These are phyloP conservation scores for Zygosaccharomyces lentus DNA, from an alignment of 805 yeast species.

Conservation along the genomic window DNA sequence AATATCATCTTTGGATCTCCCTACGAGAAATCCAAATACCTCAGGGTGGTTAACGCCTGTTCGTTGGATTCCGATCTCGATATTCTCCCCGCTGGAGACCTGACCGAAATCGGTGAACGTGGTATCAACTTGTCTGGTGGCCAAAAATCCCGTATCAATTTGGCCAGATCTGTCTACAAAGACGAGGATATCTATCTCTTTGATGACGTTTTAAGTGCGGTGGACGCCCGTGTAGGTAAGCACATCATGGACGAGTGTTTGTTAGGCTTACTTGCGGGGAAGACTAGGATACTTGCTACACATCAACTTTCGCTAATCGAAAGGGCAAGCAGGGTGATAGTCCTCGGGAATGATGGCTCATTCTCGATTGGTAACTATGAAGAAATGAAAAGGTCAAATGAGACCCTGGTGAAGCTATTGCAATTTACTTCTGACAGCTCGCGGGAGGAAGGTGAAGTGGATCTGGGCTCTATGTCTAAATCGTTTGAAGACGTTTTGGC, in stretches of 20 bases:
- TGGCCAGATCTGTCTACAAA: conserved; percentile 77
- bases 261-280: conserved; percentile 48
- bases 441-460: conserved; percentile 15
- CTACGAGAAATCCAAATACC: conserved; percentile 48
- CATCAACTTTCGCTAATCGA: conserved; percentile 74
- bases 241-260: conserved; percentile 71
- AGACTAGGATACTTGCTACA: conserved; percentile 75
- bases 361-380: conserved; percentile 57
- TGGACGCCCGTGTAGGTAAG: conserved; percentile 81
- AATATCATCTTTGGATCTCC: conserved; percentile 67
- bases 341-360: conserved; percentile 59
- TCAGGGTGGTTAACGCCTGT: conserved; percentile 57
- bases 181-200: conserved; percentile 61
- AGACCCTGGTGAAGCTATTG: conserved; percentile 49
- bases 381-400: conserved; percentile 45
- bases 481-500: conserved; percentile 4
- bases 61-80: conserved; percentile 62
- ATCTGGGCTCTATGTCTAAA: too few species aligned
- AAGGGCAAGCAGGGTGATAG: conserved; percentile 65
- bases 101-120: conserved; percentile 78
- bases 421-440: conserved; percentile 40
- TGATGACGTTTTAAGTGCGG: conserved; percentile 82
- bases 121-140: conserved; percentile 89
- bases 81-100: conserved; percentile 67
- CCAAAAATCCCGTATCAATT: conserved; percentile 74